Conservation (phyloP, 495 filamentous ascomycete genomes). For the Penicillium canescens region DNA sequence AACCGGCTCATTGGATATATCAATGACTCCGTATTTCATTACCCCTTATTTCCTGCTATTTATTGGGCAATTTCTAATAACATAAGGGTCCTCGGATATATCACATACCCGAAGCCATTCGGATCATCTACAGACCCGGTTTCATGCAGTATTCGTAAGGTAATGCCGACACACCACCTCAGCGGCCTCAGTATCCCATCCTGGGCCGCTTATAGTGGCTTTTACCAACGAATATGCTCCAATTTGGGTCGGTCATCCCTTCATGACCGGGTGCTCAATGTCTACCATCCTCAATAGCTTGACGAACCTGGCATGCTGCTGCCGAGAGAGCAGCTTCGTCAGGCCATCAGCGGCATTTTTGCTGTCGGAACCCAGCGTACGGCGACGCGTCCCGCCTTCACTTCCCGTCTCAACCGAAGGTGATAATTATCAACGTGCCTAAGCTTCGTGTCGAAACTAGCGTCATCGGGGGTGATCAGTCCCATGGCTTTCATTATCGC, state of each 20-base stretch:
- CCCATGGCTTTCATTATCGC: slow-evolving; percentile 1
- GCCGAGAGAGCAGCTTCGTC: slow-evolving; percentile 10
- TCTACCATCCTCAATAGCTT: slow-evolving; percentile 2
- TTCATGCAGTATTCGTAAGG: too few species aligned
- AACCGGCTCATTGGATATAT: too few species aligned
- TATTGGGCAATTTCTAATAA: too few species aligned
- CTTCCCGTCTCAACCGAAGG: slow-evolving; percentile 15
- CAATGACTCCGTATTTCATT: too few species aligned
- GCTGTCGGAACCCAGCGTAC: slow-evolving; percentile 8
- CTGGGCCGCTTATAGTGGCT: neutral
- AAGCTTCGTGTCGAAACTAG: slow-evolving; percentile 14
- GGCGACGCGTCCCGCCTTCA: neutral
- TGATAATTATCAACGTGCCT: slow-evolving; percentile 17
- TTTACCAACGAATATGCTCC: neutral
- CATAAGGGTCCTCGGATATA: too few species aligned
- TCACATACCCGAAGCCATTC: too few species aligned
- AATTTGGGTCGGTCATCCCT: neutral
- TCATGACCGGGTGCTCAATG: slow-evolving; percentile 1
- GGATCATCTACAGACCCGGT: too few species aligned
- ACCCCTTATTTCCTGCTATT: too few species aligned
- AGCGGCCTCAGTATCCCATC: neutral
- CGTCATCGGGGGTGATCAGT: neutral
- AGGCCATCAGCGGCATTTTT: slow-evolving; percentile 15
- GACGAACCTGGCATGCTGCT: slow-evolving; percentile 10
- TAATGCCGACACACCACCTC: neutral